Evolutionary conservation across 345 rosid species (phyloP).

Genomic region (Brassica cretica): DNA sequence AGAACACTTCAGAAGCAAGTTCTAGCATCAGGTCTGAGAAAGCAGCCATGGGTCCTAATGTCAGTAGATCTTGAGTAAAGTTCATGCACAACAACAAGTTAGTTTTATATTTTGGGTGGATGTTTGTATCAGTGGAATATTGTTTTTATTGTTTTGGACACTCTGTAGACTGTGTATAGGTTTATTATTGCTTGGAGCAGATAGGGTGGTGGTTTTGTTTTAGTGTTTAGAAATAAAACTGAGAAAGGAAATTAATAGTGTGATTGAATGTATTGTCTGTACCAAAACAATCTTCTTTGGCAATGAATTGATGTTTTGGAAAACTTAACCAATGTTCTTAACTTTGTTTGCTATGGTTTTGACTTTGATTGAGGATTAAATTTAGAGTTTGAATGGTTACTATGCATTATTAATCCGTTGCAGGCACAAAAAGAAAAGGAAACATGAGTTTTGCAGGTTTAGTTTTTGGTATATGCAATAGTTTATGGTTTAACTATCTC

Average conservation of each 20-base stretch:
- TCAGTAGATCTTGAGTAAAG: constrained; percentile 43
- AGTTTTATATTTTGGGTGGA: constrained; percentile 15
- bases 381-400: not conserved
- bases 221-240: constrained; percentile 31
- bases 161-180: constrained; percentile 28
- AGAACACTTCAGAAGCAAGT: constrained; percentile 56
- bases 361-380: not conserved
- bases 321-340: not conserved
- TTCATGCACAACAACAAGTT: constrained; percentile 13
- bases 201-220: constrained; percentile 23
- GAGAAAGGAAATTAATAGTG: constrained; percentile 20
- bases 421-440: not conserved
- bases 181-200: constrained; percentile 21
- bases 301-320: constrained; percentile 13
- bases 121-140: constrained; percentile 15
- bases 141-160: constrained; percentile 23
- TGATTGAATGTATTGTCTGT: constrained; percentile 28
- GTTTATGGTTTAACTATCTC: too few species aligned
- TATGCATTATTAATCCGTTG: not conserved
- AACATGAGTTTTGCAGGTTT: not conserved
- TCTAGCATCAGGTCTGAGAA: constrained; percentile 64
- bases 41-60: constrained; percentile 46
- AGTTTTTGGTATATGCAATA: not conserved
- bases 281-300: constrained; percentile 16
- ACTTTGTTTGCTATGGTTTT: not conserved